These are phyloP conservation scores for Teratosphaeriaceae sp. DNA, from an alignment of 2,329 filamentous ascomycete genomes.

Conservation along the genomic window DNA sequence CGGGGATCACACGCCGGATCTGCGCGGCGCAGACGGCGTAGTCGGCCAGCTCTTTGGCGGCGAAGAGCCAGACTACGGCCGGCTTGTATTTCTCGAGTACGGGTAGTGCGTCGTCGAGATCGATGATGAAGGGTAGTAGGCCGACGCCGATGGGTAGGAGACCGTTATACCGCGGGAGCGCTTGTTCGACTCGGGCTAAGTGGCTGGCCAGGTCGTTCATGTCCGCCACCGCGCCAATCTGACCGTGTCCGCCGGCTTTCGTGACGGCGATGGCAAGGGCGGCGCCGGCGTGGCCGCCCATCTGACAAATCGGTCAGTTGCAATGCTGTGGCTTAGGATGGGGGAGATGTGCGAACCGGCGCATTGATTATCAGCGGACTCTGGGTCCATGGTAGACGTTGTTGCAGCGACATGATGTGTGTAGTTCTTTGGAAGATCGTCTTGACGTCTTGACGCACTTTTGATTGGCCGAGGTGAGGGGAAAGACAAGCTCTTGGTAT, in stretches of 20 bases:
- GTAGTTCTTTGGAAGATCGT: background rate
- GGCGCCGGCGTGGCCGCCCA: conserved; percentile 8
- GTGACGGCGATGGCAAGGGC: conserved; percentile 55
- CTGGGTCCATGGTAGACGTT: conserved; percentile 6
- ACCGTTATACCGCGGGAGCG: conserved; percentile 8
- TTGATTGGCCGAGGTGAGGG: no score
- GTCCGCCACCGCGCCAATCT: conserved; percentile 35
- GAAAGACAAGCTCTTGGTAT: no score
- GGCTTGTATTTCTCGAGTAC: conserved; percentile 50
- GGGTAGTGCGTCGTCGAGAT: conserved; percentile 39
- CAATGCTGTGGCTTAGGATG: background rate
- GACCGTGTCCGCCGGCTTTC: conserved; percentile 42
- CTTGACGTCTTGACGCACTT: background rate
- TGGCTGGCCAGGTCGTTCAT: conserved; percentile 12
- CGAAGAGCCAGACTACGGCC: conserved; percentile 62
- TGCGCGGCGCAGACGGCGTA: conserved; percentile 27
- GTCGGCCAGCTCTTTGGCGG: conserved; percentile 41
- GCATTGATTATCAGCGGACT: conserved; percentile 12
- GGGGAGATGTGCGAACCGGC: conserved; percentile 1
- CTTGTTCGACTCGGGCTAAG: conserved; percentile 12
- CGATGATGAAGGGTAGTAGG: conserved; percentile 48
- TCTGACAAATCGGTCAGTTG: conserved; percentile 5
- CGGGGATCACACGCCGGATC: conserved; percentile 26
- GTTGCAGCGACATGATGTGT: background rate
- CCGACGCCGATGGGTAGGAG: conserved; percentile 52